These are phyloP conservation scores for Exophiala spinifera DNA, from an alignment of 2,329 filamentous ascomycete species.

Conservation along the genomic window DNA sequence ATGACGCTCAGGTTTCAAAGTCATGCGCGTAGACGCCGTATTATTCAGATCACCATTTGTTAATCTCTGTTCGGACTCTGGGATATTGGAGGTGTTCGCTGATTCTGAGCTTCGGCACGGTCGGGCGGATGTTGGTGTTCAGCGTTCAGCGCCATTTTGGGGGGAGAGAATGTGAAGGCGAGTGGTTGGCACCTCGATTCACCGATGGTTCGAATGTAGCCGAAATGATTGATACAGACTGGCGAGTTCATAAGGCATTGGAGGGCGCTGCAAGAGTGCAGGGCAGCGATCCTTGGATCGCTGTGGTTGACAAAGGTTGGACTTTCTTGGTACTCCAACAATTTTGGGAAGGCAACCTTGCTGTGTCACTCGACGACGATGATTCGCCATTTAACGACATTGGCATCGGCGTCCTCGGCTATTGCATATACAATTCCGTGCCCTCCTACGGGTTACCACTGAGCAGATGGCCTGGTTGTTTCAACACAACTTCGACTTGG, in stretches of 20 bases:
- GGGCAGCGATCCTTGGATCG: background rate
- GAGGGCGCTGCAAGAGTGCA: no score
- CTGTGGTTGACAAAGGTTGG: background rate
- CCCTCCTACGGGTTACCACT: no score
- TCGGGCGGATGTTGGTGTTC: background rate
- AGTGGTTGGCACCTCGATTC: no score
- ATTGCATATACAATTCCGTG: no score
- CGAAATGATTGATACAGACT: no score
- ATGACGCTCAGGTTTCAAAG: constrained; percentile 11
- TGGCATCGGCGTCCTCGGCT: background rate
- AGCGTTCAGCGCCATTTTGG: background rate
- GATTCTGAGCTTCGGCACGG: constrained; percentile 7
- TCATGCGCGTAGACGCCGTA: constrained; percentile 13
- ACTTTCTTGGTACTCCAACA: background rate
- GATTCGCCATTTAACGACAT: background rate
- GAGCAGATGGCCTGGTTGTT: no score
- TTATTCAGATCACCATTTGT: constrained; percentile 34
- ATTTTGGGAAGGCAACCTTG: background rate
- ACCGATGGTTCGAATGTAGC: no score
- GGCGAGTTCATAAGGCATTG: no score
- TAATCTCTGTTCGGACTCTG: background rate
- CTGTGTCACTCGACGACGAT: constrained; percentile 4
- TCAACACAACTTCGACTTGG: no score
- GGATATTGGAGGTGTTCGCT: background rate
- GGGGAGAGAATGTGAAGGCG: no score